phyloP scores from a whole-genome alignment of 306 rosid genomes.

The Mimosa pudica region DNA sequence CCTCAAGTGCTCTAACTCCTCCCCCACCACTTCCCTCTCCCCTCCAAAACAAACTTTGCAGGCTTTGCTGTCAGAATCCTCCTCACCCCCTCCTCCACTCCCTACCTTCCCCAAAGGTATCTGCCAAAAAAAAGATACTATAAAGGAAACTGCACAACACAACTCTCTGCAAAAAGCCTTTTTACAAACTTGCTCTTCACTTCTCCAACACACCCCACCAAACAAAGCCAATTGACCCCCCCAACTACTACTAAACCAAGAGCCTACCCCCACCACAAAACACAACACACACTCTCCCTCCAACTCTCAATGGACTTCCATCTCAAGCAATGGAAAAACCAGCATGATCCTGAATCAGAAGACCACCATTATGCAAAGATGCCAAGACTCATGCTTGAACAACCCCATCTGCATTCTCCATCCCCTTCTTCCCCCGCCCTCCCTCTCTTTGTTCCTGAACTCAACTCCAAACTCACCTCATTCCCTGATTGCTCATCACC shows the following conservation, averaged over 20 bases:
- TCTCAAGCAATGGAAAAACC: slow-evolving; percentile 88
- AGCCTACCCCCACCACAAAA: slow-evolving; percentile 13
- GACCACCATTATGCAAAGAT: slow-evolving; percentile 74
- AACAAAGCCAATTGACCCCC: slow-evolving; percentile 31
- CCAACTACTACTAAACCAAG: slow-evolving; percentile 22
- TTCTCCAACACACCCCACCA: slow-evolving; percentile 29
- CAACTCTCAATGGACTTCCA: slow-evolving; percentile 67
- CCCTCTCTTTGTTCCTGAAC: slow-evolving; percentile 73
- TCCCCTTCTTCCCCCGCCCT: slow-evolving; percentile 56
- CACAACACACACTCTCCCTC: slow-evolving; percentile 40
- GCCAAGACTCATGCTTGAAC: slow-evolving; percentile 67
- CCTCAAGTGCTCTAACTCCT: slow-evolving; percentile 74
- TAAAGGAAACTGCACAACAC: slow-evolving; percentile 49
- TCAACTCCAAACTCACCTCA: slow-evolving; percentile 62
- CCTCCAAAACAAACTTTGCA: slow-evolving; percentile 74
- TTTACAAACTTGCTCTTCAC: slow-evolving; percentile 50
- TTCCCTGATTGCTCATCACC: slow-evolving; percentile 59
- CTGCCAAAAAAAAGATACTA: slow-evolving; percentile 52
- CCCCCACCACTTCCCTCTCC: slow-evolving; percentile 44
- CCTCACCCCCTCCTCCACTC: neutral
- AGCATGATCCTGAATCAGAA: slow-evolving; percentile 93
- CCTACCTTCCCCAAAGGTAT: slow-evolving; percentile 20
- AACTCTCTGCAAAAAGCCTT: slow-evolving; percentile 44
- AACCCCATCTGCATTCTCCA: slow-evolving; percentile 51
- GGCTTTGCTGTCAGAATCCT: slow-evolving; percentile 69